Conservation (phyloP, 2,329 filamentous ascomycete genomes). For the Aureobasidium sp. region DNA sequence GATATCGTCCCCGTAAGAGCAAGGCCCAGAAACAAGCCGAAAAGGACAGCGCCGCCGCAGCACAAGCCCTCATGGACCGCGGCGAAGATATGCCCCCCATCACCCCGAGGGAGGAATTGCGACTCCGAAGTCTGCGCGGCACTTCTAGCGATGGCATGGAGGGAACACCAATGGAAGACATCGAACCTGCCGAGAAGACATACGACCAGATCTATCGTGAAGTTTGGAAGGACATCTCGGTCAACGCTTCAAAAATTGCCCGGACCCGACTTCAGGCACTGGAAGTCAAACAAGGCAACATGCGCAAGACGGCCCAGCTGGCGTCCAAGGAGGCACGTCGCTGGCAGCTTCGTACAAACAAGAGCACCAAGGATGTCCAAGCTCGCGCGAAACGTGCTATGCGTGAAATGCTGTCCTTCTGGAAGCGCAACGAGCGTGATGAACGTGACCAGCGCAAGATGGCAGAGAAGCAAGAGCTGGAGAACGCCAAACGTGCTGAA, state of each 20-base stretch:
- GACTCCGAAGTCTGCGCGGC: conserved; percentile 27
- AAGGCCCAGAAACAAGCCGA: conserved; percentile 65
- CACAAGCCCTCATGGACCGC: conserved; percentile 74
- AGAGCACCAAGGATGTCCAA: conserved; percentile 96
- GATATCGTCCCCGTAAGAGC: conserved; percentile 71
- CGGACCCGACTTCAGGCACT: conserved; percentile 82
- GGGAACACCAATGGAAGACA: conserved; percentile 41
- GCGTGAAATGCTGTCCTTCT: conserved; percentile 99
- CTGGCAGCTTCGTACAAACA: conserved; percentile 97
- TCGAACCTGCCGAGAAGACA: conserved; percentile 71
- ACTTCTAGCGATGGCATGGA: conserved; percentile 45
- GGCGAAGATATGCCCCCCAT: conserved; percentile 63
- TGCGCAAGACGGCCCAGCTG: conserved; percentile 94
- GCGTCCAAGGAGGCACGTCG: conserved; percentile 95
- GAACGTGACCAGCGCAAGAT: conserved; percentile 91
- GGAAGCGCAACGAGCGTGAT: conserved; percentile 97
- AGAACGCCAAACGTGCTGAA: conserved; percentile 93
- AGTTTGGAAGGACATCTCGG: conserved; percentile 92
- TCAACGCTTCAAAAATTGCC: conserved; percentile 87
- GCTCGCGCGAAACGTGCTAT: conserved; percentile 95
- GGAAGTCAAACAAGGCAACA: conserved; percentile 82
- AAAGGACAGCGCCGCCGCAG: conserved; percentile 73
- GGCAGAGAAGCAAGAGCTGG: conserved; percentile 90
- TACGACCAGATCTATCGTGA: conserved; percentile 97
- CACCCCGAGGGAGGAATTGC: conserved; percentile 51